These are phyloP conservation scores for Euphrasia confusa DNA, from an alignment of 257 asterid species.

Conservation along the genomic window DNA sequence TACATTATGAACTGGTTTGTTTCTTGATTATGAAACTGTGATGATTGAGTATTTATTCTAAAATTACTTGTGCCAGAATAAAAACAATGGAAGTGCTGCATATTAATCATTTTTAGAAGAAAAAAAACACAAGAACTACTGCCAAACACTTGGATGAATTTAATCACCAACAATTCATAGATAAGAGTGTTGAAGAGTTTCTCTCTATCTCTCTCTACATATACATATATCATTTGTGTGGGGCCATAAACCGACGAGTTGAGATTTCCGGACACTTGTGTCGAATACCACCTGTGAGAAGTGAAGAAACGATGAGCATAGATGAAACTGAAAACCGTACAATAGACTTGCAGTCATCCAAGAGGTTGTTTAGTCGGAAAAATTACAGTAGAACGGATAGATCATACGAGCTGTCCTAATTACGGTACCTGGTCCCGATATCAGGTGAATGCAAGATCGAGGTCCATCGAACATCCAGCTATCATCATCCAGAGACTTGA, in stretches of 20 bases:
- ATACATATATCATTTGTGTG: conserved; percentile 25
- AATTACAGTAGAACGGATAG: no score
- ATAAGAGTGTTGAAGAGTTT: background rate
- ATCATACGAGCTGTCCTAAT: background rate
- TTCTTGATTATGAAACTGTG: no score
- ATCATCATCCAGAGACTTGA: conserved; percentile 84
- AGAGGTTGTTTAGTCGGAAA: no score
- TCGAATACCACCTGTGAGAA: conserved; percentile 46
- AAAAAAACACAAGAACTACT: no score
- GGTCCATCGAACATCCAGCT: conserved; percentile 99
- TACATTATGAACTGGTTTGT: no score
- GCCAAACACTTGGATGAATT: no score
- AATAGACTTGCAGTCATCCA: no score
- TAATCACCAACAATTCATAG: no score
- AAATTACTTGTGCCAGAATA: no score
- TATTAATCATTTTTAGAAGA: no score
- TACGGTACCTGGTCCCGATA: conserved; percentile 73
- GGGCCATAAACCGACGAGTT: conserved; percentile 27
- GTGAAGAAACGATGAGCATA: background rate
- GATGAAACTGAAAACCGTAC: conserved; percentile 4
- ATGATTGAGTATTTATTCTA: no score
- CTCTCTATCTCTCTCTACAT: background rate
- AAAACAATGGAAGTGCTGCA: no score
- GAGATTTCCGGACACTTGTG: conserved; percentile 35
- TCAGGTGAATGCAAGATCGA: conserved; percentile 71